A percentile compares a stretch with the other conserved stretches of the same genome.
Evolutionary conservation across 345 rosid genomes (phyloP).

Genomic region (Lumnitzera littorea): DNA sequence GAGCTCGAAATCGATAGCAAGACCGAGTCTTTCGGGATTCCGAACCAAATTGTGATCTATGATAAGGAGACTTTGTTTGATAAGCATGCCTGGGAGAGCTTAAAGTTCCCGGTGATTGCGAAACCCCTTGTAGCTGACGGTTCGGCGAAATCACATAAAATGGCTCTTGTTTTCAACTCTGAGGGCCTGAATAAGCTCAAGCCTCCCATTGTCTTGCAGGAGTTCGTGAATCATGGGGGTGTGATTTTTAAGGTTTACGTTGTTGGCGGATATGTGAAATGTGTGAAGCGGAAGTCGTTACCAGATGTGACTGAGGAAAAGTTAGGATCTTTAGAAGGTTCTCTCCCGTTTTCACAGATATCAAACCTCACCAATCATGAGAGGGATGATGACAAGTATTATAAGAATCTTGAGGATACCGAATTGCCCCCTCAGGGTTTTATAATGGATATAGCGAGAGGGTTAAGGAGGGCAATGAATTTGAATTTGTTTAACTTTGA

Average conservation of each 20-base stretch:
- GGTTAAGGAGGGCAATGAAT: slow-evolving; percentile 37
- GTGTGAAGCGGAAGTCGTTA: slow-evolving; percentile 52
- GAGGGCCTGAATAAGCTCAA: slow-evolving; percentile 42
- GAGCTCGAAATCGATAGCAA: slow-evolving; percentile 29
- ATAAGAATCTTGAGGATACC: slow-evolving; percentile 28
- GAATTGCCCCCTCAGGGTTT: slow-evolving; percentile 44
- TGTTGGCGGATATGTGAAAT: slow-evolving; percentile 42
- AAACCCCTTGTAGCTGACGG: slow-evolving; percentile 59
- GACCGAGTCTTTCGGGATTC: slow-evolving; percentile 35
- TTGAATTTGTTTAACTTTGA: slow-evolving; percentile 60
- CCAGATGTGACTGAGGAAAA: slow-evolving; percentile 51
- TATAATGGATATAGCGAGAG: slow-evolving; percentile 33
- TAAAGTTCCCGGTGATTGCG: slow-evolving; percentile 56
- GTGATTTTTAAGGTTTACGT: slow-evolving; percentile 60
- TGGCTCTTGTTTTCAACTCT: slow-evolving; percentile 42
- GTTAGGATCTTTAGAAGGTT: slow-evolving; percentile 28
- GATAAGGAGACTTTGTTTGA: slow-evolving; percentile 36
- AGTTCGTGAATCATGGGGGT: slow-evolving; percentile 63
- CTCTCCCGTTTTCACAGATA: slow-evolving; percentile 44
- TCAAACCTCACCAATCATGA: slow-evolving; percentile 36
- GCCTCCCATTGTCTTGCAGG: slow-evolving; percentile 58
- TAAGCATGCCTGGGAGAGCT: slow-evolving; percentile 23
- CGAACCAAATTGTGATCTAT: slow-evolving; percentile 51
- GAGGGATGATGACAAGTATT: slow-evolving; percentile 24
- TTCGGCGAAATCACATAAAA: slow-evolving; percentile 49